Percentiles rank a stretch among this genome's conserved stretches.
phyloP scores from a whole-genome alignment of 2,329 filamentous ascomycete genomes.

The Talaromyces pinophilus region DNA sequence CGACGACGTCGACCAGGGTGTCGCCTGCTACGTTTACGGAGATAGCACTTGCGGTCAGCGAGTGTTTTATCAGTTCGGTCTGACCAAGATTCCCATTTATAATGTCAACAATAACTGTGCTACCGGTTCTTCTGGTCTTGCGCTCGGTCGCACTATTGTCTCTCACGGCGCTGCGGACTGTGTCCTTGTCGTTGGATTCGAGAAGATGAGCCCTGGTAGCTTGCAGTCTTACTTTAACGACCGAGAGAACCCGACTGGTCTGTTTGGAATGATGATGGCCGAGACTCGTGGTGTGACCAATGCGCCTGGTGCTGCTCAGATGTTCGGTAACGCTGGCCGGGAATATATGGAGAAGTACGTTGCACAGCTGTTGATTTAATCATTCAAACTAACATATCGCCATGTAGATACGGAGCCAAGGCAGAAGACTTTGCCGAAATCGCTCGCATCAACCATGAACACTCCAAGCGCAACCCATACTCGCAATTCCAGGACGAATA shows the following conservation, averaged over 20 bases:
- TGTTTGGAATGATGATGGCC: conserved; percentile 74
- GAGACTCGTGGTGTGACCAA: conserved; percentile 78
- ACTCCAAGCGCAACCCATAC: conserved; percentile 91
- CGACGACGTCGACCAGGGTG: conserved; percentile 90
- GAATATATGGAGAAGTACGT: conserved; percentile 92
- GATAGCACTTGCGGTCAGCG: conserved; percentile 93
- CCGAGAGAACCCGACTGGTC: conserved; percentile 74
- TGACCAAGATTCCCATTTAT: conserved; percentile 94
- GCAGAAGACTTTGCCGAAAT: conserved; percentile 92
- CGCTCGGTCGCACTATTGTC: conserved; percentile 79
- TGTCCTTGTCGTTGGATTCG: conserved; percentile 88
- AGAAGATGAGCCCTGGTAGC: conserved; percentile 96
- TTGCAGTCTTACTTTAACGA: conserved; percentile 84
- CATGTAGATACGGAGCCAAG: conserved; percentile 72
- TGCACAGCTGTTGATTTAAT: neutral
- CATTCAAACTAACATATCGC: neutral
- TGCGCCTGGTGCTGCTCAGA: conserved; percentile 81
- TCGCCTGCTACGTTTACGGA: conserved; percentile 98
- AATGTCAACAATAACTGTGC: conserved; percentile 99
- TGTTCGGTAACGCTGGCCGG: conserved; percentile 90
- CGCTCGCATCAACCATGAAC: conserved; percentile 85
- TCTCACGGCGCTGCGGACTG: conserved; percentile 80
- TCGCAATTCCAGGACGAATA: conserved; percentile 97
- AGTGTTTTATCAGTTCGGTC: conserved; percentile 98
- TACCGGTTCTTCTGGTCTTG: conserved; percentile 87